A percentile compares a stretch with the other conserved stretches of the same genome.
Evolutionary conservation across 495 filamentous ascomycete species (phyloP).

Genomic region (Bacidia gigantensis): DNA sequence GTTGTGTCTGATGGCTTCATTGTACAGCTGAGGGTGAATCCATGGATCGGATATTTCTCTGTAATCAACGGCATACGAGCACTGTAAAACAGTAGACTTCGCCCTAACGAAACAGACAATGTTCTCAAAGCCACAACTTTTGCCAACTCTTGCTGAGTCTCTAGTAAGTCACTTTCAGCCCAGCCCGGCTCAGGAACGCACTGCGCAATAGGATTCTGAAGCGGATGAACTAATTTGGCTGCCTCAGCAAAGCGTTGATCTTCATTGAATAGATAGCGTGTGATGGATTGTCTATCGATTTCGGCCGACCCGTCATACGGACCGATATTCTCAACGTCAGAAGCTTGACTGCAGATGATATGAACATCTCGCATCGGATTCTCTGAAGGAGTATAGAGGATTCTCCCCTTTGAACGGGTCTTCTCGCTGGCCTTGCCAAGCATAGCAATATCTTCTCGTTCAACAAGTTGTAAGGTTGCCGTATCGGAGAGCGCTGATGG

Average conservation of each 20-base stretch:
- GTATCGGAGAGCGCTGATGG: constrained; percentile 67
- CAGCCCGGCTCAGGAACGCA: constrained; percentile 63
- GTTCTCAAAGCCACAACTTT: constrained; percentile 75
- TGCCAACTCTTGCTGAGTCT: constrained; percentile 82
- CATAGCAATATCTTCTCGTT: constrained; percentile 65
- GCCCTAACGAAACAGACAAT: constrained; percentile 70
- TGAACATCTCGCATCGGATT: constrained; percentile 60
- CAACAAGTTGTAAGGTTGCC: constrained; percentile 57
- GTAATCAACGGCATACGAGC: constrained; percentile 74
- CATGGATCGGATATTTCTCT: constrained; percentile 72
- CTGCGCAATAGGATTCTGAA: constrained; percentile 59
- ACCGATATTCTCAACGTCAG: constrained; percentile 43
- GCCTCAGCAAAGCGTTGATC: constrained; percentile 81
- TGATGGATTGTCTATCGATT: constrained; percentile 65
- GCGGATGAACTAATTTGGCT: constrained; percentile 59
- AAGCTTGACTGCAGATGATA: constrained; percentile 47
- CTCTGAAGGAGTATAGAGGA: constrained; percentile 40
- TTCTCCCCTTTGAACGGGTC: constrained; percentile 23
- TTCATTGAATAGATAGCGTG: constrained; percentile 74
- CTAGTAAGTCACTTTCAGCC: constrained; percentile 75
- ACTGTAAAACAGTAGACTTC: constrained; percentile 72
- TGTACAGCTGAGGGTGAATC: constrained; percentile 75
- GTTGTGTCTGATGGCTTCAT: constrained; percentile 86
- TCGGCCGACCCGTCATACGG: constrained; percentile 56
- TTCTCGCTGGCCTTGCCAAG: constrained; percentile 38